Percentiles rank a stretch among this genome's conserved stretches.
Conservation (phyloP, 1,139 yeast species). For the Sugiyamaella paludigena region DNA sequence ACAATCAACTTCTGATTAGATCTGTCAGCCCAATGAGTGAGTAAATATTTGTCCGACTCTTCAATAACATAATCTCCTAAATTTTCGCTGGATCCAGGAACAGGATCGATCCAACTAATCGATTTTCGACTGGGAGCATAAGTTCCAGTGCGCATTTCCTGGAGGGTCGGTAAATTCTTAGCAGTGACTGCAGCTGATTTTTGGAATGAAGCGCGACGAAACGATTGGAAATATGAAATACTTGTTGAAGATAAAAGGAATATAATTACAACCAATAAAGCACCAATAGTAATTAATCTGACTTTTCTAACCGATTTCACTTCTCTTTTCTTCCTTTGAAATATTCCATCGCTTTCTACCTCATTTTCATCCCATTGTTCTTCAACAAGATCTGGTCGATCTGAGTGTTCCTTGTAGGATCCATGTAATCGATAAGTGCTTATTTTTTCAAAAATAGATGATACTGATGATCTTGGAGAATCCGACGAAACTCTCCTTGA, state of each 20-base stretch:
- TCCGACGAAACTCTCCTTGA: no score
- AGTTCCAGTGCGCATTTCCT: conserved; percentile 31
- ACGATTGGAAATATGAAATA: conserved; percentile 5
- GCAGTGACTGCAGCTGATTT: not conserved
- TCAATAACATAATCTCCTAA: conserved; percentile 32
- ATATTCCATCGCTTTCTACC: not conserved
- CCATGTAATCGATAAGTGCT: conserved; percentile 8
- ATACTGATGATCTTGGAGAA: conserved; percentile 21
- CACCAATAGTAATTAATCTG: not conserved
- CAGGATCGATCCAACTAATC: conserved; percentile 30
- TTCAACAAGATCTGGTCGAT: not conserved
- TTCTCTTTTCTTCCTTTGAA: not conserved
- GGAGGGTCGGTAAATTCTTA: conserved; percentile 22
- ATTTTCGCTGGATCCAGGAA: conserved; percentile 22
- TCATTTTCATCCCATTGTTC: conserved; percentile 9
- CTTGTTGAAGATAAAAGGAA: conserved; percentile 9
- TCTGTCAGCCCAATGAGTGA: conserved; percentile 30
- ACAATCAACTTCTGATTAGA: conserved; percentile 24
- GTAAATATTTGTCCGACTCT: conserved; percentile 20
- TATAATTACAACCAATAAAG: not conserved
- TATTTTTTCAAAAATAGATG: conserved; percentile 23
- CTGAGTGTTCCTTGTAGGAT: no score
- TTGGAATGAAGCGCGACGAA: not conserved
- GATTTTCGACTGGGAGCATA: conserved; percentile 24
- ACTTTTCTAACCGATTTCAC: not conserved